Percentiles rank a stretch among this genome's conserved stretches.
phyloP scores from a whole-genome alignment of 2,329 filamentous ascomycete genomes.

The Metarhizium rileyi region DNA sequence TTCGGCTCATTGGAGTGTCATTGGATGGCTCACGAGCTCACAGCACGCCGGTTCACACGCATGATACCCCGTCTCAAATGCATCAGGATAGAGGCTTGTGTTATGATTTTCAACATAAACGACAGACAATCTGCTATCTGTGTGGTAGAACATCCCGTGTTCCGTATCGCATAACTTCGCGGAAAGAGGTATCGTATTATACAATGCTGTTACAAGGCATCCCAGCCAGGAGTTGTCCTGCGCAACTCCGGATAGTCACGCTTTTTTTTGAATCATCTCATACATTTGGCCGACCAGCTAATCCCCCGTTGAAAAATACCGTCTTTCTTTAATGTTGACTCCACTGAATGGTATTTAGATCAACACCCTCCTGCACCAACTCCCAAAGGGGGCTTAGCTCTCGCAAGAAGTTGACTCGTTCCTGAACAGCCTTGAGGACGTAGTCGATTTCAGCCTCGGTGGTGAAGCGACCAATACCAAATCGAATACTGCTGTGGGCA shows the following conservation, averaged over 20 bases:
- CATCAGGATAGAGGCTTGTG: too few species aligned
- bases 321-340: constrained; percentile 66
- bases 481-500: constrained; percentile 94
- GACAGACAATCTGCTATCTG: constrained; percentile 4
- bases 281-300: background rate
- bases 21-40: too few species aligned
- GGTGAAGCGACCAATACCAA: constrained; percentile 94
- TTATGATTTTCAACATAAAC: background rate
- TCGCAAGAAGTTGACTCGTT: constrained; percentile 83
- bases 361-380: constrained; percentile 91
- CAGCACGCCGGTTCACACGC: too few species aligned
- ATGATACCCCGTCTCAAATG: too few species aligned
- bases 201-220: constrained; percentile 25
- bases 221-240: constrained; percentile 8
- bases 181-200: constrained; percentile 25
- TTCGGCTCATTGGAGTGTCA: too few species aligned
- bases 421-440: constrained; percentile 84
- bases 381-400: constrained; percentile 97
- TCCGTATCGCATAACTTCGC: constrained; percentile 1
- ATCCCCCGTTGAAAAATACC: background rate
- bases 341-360: constrained; percentile 95
- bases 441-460: constrained; percentile 95
- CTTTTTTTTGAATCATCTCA: background rate
- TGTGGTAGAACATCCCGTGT: background rate
- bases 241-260: constrained; percentile 2